Conservation (phyloP, 2,329 filamentous ascomycete genomes). For the Trichoderma sp. region DNA sequence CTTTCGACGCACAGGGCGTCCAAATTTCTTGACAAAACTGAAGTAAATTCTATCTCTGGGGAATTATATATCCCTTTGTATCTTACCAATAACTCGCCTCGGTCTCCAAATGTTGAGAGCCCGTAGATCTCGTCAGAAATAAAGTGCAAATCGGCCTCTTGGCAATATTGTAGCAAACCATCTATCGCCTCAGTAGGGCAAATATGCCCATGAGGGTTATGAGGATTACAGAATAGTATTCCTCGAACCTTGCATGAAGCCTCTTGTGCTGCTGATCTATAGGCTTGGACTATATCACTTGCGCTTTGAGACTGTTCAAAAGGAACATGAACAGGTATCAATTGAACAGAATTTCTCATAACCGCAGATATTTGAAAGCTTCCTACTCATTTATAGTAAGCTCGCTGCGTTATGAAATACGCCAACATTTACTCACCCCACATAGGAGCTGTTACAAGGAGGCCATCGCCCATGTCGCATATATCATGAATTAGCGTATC, state of each 20-base stretch:
- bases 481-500: conserved; percentile 13
- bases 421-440: conserved; percentile 9
- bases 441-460: conserved; percentile 8
- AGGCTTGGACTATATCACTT: background rate
- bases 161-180: conserved; percentile 1
- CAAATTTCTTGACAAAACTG: conserved; percentile 11
- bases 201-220: conserved; percentile 16
- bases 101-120: conserved; percentile 8
- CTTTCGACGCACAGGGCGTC: background rate
- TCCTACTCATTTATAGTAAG: background rate
- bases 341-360: conserved; percentile 5
- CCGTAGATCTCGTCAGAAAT: conserved; percentile 17
- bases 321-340: conserved; percentile 4
- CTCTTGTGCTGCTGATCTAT: background rate
- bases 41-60: conserved; percentile 1
- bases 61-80: background rate
- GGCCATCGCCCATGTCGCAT: conserved; percentile 12
- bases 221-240: conserved; percentile 17
- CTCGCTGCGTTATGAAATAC: background rate
- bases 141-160: conserved; percentile 12
- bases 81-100: background rate
- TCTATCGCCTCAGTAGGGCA: conserved; percentile 10
- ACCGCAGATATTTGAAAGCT: conserved; percentile 18
- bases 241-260: background rate
- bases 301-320: background rate